Base-by-base conservation (phyloP, 2,329 filamentous ascomycete species). In the Ophiocordyceps camponoti-saundersi region DNA sequence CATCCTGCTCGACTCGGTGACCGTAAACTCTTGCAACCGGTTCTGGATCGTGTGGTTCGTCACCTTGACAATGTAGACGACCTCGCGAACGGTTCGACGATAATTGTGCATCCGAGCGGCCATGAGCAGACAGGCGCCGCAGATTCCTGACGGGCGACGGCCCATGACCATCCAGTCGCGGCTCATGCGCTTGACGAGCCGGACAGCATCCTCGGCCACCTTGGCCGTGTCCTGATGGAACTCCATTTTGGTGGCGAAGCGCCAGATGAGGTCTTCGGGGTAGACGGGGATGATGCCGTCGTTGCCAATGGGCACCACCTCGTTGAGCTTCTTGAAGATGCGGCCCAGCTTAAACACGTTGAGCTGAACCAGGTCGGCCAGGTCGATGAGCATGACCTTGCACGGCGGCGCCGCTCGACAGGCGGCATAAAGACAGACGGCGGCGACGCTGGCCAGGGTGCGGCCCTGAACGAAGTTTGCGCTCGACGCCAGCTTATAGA, bases 71-170 rank as follows among this genome's bases (percentile, higher is more conserved):
- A 95, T 85, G 60, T 95, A 96, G n/a, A 96, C 90, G 10, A 98
- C 85, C 64, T 98, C 92, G 29, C 88, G 79, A 13, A 94, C 80
- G 0, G 88, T 95, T 18, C 92, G 81, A 42, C 90, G 83, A 60
- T 93, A 98, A 63, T 96, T 96, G 73, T 95, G 94, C 83, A 96
- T 96, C 46, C 92, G 84, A 10, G 92, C 90, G 7, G 92, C 92
- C 61, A 98, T 82, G 50, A 98, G 85, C 44, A 98, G 75, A 53
- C 89, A 94, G 13, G 92, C 92, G 51, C 92, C 92, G 61, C 89
- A 95, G 47, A 96, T 82, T 53, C 92, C 92, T 7, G 90, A 90
- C 16, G 92, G 92, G 40, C 92, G 82, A 57, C 92, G 84, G 55
- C 92, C 92, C 60, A 89, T 87, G 44, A 89, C 82, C 78, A 98